Base-by-base conservation (phyloP, 495 filamentous ascomycete genomes). In the Penicillium longicatenatum region DNA sequence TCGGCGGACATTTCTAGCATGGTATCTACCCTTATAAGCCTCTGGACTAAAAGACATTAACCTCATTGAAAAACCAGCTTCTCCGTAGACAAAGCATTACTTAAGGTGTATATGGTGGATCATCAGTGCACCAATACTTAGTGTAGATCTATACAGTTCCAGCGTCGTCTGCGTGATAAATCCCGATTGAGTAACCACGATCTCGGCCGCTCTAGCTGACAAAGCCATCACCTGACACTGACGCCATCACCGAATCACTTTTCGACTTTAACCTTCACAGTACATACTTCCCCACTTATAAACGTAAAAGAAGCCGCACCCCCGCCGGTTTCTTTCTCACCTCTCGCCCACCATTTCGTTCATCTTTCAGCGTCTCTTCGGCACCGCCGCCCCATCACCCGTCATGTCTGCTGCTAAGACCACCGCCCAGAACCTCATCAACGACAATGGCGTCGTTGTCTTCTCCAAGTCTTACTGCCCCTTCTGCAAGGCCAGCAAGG, bases 381-480 rank as follows among this genome's bases (percentile, higher is more conserved):
- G 79, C 72, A 81, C 81, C 58, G 70, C 80, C 67, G 71, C 79
- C 61, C 58, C 71, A 22, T 75, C 79, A 55, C 79, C 89, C 62
- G 83, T 71, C 64, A 93, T 93, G 88, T 89, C 92, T 65, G 86
- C 89, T 74, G 91, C 93, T 59, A 92, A 90, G 77, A 83, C 83
- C 56, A 93, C 93, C 72, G 92, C 90, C 45, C 87, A 96, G 75
- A 68, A 66, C 59, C 86, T 97, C 75, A 97, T 99, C 68, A 84
- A 96, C 69, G 89, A 97, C 62, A 93, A 98, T 75, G 81, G 86
- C 58, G 94, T 98, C 67, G 90, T 93, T 58, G 89, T 98, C 62
- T 98, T 98, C 84, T 90, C 85, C 71, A 99, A 99, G 78, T 90
- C 88, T 14, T 96, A 89, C 77, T 99, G 94, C 83, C 93, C 93